Evolutionary conservation across 2,329 filamentous ascomycete species (phyloP).

Genomic region (Ramularia collo-cygni): DNA sequence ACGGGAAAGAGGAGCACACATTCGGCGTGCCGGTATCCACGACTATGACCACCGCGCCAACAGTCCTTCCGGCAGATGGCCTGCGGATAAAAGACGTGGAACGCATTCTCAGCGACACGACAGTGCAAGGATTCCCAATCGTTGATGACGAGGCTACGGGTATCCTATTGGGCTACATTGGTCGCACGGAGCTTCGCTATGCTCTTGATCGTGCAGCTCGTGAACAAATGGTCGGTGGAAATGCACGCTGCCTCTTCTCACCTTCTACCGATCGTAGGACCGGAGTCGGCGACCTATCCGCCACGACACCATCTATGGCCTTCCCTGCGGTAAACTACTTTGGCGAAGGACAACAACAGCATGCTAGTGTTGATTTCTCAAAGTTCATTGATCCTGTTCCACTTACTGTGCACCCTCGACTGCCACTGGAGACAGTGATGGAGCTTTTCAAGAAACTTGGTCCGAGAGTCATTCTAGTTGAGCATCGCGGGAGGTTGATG

Average conservation of each 20-base stretch:
- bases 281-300: constrained; percentile 14
- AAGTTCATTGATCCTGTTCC: constrained; percentile 86
- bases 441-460: constrained; percentile 98
- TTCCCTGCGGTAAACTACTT: constrained; percentile 39
- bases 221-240: constrained; percentile 58
- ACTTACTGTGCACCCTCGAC: constrained; percentile 79
- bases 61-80: constrained; percentile 66
- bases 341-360: constrained; percentile 34
- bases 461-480: constrained; percentile 83
- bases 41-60: constrained; percentile 68
- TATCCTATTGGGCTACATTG: constrained; percentile 82
- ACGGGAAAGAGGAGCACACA: constrained; percentile 95
- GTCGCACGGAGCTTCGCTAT: constrained; percentile 83
- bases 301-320: constrained; percentile 28
- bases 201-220: constrained; percentile 74
- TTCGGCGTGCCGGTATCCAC: constrained; percentile 90
- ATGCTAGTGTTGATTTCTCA: constrained; percentile 66
- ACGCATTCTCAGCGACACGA: constrained; percentile 65
- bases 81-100: constrained; percentile 72
- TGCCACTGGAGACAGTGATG: constrained; percentile 95
- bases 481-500: constrained; percentile 74
- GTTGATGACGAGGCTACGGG: constrained; percentile 67
- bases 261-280: too few relatives aligned
- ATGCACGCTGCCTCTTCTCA: constrained; percentile 66
- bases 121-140: constrained; percentile 89